Conservation (phyloP, 441 rosid genomes). For the Rhodomyrtus psidioides region DNA sequence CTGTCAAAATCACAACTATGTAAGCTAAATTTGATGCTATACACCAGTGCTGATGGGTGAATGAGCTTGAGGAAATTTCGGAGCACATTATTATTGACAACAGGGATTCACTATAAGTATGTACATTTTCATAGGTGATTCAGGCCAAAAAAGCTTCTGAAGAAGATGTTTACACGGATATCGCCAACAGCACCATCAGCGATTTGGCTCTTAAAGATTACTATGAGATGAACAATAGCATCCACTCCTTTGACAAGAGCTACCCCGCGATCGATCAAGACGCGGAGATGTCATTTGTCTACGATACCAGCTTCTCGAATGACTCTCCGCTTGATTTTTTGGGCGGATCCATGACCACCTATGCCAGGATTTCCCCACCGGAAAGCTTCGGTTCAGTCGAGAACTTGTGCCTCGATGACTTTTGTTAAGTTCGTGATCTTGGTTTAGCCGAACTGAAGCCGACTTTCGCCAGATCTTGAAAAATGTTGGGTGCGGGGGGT, state of each 20-base stretch:
- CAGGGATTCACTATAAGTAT: background rate
- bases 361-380: slow-evolving; percentile 42
- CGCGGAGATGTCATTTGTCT: slow-evolving; percentile 53
- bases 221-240: slow-evolving; percentile 22
- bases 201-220: slow-evolving; percentile 38
- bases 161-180: slow-evolving; percentile 46
- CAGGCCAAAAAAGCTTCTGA: slow-evolving; percentile 84
- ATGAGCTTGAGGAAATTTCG: background rate
- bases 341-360: slow-evolving; percentile 62
- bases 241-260: slow-evolving; percentile 25
- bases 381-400: slow-evolving; percentile 81
- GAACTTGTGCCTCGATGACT: slow-evolving; percentile 76
- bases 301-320: slow-evolving; percentile 66
- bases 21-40: slow-evolving; percentile 18
- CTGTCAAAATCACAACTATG: slow-evolving; percentile 47
- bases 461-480: background rate
- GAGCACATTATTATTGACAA: background rate
- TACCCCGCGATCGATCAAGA: slow-evolving; percentile 35
- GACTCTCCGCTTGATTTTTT: slow-evolving; percentile 79
- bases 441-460: background rate
- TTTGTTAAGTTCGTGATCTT: slow-evolving; percentile 23
- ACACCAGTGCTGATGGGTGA: background rate
- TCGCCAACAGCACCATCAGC: slow-evolving; percentile 31
- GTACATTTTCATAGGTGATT: slow-evolving; percentile 40
- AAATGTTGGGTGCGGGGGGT: background rate